Base-by-base conservation (phyloP, 2,329 filamentous ascomycete genomes). In the Fusarium subtropicale region DNA sequence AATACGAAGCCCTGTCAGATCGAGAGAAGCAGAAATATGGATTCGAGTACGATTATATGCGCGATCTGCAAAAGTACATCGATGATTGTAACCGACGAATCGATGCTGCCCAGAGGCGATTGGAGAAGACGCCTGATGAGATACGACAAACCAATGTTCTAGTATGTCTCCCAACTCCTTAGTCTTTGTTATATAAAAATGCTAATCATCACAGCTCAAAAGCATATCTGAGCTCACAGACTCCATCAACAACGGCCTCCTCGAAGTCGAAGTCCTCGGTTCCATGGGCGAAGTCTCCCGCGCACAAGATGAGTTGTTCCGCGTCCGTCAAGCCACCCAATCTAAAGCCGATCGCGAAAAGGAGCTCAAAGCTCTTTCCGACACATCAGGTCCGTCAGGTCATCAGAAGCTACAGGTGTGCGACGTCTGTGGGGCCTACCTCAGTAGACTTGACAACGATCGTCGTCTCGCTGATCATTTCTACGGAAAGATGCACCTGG, bases 371-470 rank as follows among this genome's bases (percentile, higher is more conserved):
- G 90, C 91, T 5, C 86, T 99, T 26, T 92, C 92, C 57, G 96
- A 99, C 81, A 98, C 95, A 0, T 93, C 91, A 28, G 96, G 96
- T 0, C 96, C 96, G 0, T 94, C 90, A 1, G 96, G 96, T 20
- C 96, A 99, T 80, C 96, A 99, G 83, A 99, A 99, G 80, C 85
- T 99, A 41, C 96, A 99, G 79, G 96, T 99, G 47, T 99, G 96
- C 85, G 96, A 99, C 80, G 96, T 98, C 1, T 99, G 96, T 79
- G 96, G 96, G 67, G 96, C 96, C 8, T 99, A 98, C 79, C 86
- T 99, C 38, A 94, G 90, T 67, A 85, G 96, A 24, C 86, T 99
- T 33, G 96, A 99, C 78, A 99, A 99, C 77, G 96, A 99, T 79
- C 88, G 96, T 36, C 87, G 96, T 31, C 80, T 99, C 76, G 96